These are phyloP conservation scores for Rosellinia necatrix DNA, from an alignment of 2,329 filamentous ascomycete species.

Conservation along the genomic window DNA sequence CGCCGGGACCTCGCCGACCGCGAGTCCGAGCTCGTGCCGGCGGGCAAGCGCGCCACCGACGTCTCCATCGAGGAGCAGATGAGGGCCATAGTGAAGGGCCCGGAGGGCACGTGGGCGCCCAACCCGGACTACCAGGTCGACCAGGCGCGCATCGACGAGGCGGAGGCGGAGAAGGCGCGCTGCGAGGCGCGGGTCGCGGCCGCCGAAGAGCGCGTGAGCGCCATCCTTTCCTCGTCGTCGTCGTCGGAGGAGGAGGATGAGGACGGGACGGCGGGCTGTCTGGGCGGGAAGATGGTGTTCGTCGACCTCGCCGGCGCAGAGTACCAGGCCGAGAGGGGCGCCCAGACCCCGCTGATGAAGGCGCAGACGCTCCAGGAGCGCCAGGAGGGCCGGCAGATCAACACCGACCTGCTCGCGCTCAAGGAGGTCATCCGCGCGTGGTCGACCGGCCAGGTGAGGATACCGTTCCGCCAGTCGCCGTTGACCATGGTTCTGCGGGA, in stretches of 20 bases:
- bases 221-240: background rate
- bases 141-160: background rate
- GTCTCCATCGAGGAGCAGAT: background rate
- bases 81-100: background rate
- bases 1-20: background rate
- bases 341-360: background rate
- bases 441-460: background rate
- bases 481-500: background rate
- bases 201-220: background rate
- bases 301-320: background rate
- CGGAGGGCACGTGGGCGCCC: background rate
- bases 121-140: background rate
- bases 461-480: background rate
- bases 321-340: background rate
- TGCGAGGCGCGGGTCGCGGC: background rate
- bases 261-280: background rate
- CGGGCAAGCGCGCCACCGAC: background rate
- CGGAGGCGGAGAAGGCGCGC: background rate
- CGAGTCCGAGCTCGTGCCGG: background rate
- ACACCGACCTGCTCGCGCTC: background rate
- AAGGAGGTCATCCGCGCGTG: background rate
- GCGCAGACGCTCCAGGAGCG: background rate
- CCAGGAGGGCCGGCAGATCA: conserved; percentile 1
- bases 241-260: no score
- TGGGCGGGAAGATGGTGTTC: conserved; percentile 1